Conservation (phyloP, 345 rosid genomes). For the Euphorbia pulcherrima region DNA sequence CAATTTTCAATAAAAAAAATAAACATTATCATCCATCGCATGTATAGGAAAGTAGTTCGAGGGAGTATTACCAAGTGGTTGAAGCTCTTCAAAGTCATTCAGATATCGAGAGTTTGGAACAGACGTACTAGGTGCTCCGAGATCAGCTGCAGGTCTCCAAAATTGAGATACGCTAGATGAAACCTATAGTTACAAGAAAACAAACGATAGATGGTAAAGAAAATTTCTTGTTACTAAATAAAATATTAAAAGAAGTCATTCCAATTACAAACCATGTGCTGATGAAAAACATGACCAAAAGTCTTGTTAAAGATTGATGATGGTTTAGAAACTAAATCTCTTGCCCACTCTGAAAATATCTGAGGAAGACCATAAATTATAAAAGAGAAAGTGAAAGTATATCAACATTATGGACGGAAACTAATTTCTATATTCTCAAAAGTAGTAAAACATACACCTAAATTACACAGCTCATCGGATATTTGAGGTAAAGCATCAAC, state of each 20-base stretch:
- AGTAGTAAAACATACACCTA: conserved; percentile 60
- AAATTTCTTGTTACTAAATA: conserved; percentile 4
- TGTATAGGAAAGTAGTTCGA: not conserved
- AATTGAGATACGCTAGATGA: conserved; percentile 75
- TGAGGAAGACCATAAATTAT: conserved; percentile 31
- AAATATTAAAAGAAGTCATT: conserved; percentile 10
- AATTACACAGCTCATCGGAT: conserved; percentile 60
- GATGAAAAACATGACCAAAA: conserved; percentile 66
- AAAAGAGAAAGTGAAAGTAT: conserved; percentile 18
- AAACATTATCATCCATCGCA: not conserved
- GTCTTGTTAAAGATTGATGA: conserved; percentile 57
- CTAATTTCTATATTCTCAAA: not conserved
- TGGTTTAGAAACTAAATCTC: conserved; percentile 69
- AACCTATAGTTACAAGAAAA: conserved; percentile 37
- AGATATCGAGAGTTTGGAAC: conserved; percentile 83
- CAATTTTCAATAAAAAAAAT: not conserved
- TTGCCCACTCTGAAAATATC: conserved; percentile 65
- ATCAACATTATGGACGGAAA: not conserved
- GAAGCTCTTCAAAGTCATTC: conserved; percentile 91
- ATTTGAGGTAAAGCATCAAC: conserved; percentile 67
- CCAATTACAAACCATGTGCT: conserved; percentile 48
- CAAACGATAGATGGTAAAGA: conserved; percentile 7
- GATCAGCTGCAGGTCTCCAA: conserved; percentile 70
- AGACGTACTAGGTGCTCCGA: conserved; percentile 44
- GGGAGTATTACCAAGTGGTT: conserved; percentile 63